These are phyloP conservation scores for Russula olivacea DNA, from an alignment of 768 basidiomycete species.

Conservation along the genomic window DNA sequence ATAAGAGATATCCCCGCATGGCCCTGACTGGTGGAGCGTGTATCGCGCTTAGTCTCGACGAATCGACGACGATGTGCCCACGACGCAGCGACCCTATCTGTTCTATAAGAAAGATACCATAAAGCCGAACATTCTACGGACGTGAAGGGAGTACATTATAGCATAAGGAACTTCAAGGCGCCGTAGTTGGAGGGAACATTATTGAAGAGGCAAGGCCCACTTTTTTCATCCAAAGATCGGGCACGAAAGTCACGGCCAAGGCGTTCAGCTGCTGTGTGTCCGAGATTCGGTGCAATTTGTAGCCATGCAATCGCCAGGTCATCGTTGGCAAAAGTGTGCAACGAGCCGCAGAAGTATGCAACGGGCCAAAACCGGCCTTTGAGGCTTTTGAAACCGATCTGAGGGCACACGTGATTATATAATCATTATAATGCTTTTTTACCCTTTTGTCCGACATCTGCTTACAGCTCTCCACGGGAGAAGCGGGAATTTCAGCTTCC, in stretches of 20 bases:
- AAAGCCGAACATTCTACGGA: background rate
- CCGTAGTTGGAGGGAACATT: background rate
- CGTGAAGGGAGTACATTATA: no score
- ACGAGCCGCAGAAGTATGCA: no score
- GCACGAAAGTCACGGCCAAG: background rate
- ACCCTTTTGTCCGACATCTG: no score
- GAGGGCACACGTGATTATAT: no score
- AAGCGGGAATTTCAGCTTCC: slow-evolving; percentile 11
- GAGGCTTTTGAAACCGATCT: no score
- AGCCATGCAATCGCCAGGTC: background rate
- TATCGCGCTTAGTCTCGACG: background rate
- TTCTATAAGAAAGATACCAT: background rate
- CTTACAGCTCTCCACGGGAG: no score
- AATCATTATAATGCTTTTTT: background rate
- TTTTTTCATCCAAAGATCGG: background rate
- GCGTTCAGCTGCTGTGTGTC: background rate
- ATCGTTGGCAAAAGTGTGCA: background rate
- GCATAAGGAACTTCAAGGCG: background rate
- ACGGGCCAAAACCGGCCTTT: no score
- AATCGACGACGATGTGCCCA: background rate
- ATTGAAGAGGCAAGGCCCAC: slow-evolving; percentile 1
- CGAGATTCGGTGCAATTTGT: background rate
- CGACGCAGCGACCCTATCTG: background rate
- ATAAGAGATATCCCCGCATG: background rate
- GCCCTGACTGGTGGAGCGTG: background rate